Evolutionary conservation across 805 yeast species (phyloP).

Genomic region (Myxozyma sirexii): DNA sequence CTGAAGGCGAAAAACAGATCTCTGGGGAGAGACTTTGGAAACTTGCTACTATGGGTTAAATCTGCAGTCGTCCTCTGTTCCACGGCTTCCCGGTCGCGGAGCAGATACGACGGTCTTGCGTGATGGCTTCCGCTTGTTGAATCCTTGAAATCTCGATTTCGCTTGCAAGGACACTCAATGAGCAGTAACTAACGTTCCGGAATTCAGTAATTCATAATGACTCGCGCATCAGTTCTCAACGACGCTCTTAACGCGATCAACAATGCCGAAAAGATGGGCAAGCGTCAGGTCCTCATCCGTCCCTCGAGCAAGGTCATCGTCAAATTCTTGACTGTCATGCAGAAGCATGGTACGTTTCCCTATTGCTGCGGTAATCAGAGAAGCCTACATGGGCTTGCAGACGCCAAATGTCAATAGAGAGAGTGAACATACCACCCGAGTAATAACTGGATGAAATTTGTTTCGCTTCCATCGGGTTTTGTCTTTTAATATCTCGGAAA

Average conservation of each 20-base stretch:
- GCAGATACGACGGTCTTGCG: conserved; percentile 13
- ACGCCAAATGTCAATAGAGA: not conserved
- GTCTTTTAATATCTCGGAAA: conserved; percentile 98
- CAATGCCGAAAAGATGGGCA: conserved; percentile 99
- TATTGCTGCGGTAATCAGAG: not conserved
- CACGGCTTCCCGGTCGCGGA: not conserved
- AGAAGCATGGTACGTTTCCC: conserved; percentile 81
- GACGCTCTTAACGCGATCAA: conserved; percentile 97
- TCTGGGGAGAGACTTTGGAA: not conserved
- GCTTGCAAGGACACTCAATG: conserved; percentile 28
- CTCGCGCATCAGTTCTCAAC: conserved; percentile 97
- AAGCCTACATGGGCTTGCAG: not conserved
- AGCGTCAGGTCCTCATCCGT: conserved; percentile 97
- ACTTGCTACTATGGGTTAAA: not conserved
- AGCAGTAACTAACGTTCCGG: conserved; percentile 11
- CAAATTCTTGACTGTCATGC: conserved; percentile 95
- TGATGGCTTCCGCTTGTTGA: conserved; percentile 21
- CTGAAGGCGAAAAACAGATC: not conserved
- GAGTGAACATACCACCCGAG: conserved; percentile 56
- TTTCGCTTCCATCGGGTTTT: conserved; percentile 74
- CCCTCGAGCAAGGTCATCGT: conserved; percentile 98
- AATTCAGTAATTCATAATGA: conserved; percentile 57
- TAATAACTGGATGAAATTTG: conserved; percentile 99
- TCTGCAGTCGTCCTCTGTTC: conserved; percentile 15
- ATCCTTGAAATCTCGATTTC: conserved; percentile 23